Evolutionary conservation across 73 alveolate species (phyloP).

Genomic region (Paramecium caudatum): DNA sequence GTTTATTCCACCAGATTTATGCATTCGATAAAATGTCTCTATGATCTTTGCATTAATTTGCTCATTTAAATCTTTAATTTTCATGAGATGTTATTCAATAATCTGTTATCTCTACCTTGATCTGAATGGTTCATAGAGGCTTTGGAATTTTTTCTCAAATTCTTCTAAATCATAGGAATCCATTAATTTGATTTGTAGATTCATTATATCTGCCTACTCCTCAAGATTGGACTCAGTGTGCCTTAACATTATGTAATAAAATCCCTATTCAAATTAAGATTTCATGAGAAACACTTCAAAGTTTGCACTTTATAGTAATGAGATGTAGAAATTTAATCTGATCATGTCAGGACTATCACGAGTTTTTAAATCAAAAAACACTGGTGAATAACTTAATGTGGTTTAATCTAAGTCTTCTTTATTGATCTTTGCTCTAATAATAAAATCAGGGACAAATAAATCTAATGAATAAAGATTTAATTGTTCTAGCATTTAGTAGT

Average conservation of each 20-base stretch:
- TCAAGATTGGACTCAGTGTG: slow-evolving; percentile 13
- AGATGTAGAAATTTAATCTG: slow-evolving; percentile 68
- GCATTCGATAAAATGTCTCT: slow-evolving; percentile 62
- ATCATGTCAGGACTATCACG: slow-evolving; percentile 21
- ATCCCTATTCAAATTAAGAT: slow-evolving; percentile 61
- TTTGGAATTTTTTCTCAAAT: slow-evolving; percentile 4
- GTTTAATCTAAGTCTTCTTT: background rate
- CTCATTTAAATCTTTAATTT: slow-evolving; percentile 51
- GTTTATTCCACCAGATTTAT: slow-evolving; percentile 64
- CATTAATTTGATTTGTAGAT: slow-evolving; percentile 68
- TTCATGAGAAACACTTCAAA: slow-evolving; percentile 68
- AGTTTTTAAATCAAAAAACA: background rate
- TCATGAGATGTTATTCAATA: slow-evolving; percentile 36
- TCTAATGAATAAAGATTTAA: background rate
- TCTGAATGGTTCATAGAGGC: slow-evolving; percentile 71
- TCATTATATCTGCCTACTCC: slow-evolving; percentile 58
- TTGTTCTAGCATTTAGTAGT: background rate
- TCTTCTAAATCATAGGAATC: slow-evolving; percentile 76
- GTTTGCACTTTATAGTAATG: slow-evolving; percentile 30
- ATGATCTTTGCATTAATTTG: slow-evolving; percentile 25
- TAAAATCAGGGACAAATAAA: slow-evolving; percentile 74
- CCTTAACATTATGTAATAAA: slow-evolving; percentile 44
- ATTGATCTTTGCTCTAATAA: slow-evolving; percentile 10
- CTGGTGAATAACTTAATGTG: background rate
- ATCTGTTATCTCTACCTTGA: slow-evolving; percentile 69